Conservation (phyloP, 176 grass and related monocot species). For the maize (Zea mays) region Zm-B73-REFERENCE-NAM-5.0 NC_050098.1:144024501-144025000, state of each 20-base stretch:
- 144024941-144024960: neutral
- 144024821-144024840: neutral
- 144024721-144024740: slow-evolving; percentile 22
- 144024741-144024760: slow-evolving; percentile 22
- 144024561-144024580: slow-evolving; percentile 86
- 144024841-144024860: neutral
- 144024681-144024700: slow-evolving; percentile 41
- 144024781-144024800: slow-evolving; percentile 21
- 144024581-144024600: slow-evolving; percentile 85
- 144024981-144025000: neutral
- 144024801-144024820: neutral
- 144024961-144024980: neutral
- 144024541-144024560: slow-evolving; percentile 58
- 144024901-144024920: neutral
- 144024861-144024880: neutral
- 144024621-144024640: slow-evolving; percentile 61
- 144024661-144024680: too few relatives aligned
- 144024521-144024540: slow-evolving; percentile 18
- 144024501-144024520: neutral
- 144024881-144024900: slow-evolving; percentile 4
- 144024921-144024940: neutral
- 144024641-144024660: too few relatives aligned
- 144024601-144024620: slow-evolving; percentile 92
- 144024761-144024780: neutral
- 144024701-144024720: neutral